Conservation (phyloP, 805 yeast species). For the Schwanniomyces polymorphus region DNA sequence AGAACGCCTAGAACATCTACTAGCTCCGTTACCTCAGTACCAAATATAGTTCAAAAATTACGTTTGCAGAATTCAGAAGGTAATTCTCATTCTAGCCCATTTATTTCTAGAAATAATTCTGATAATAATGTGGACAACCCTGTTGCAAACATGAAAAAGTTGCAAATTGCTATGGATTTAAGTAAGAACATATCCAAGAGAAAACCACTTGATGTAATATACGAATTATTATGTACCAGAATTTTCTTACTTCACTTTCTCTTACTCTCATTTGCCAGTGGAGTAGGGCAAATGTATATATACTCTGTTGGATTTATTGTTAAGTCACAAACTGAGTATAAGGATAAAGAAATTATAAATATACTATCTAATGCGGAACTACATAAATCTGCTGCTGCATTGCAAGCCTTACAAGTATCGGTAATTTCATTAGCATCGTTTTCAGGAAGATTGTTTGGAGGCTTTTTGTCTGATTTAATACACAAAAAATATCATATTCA, state of each 20-base stretch:
- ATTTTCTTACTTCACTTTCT: conserved; percentile 52
- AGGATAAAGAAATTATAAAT: neutral
- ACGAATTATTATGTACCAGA: conserved; percentile 19
- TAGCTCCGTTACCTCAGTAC: conserved; percentile 11
- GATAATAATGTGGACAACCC: neutral
- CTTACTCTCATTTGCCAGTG: conserved; percentile 57
- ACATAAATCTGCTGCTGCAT: conserved; percentile 29
- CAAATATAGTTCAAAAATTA: conserved; percentile 5
- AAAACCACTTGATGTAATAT: conserved; percentile 17
- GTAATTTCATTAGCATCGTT: conserved; percentile 65
- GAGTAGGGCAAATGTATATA: conserved; percentile 71
- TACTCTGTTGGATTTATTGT: conserved; percentile 76
- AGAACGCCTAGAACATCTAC: conserved; percentile 24
- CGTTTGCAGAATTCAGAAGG: conserved; percentile 1
- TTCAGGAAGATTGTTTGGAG: conserved; percentile 62
- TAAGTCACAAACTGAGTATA: conserved; percentile 34
- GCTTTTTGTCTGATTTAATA: conserved; percentile 63
- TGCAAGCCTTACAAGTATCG: conserved; percentile 74
- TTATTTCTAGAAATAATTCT: conserved; percentile 3
- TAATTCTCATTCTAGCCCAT: conserved; percentile 6
- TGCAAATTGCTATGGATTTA: neutral
- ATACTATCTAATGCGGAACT: neutral
- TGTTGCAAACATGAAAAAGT: neutral
- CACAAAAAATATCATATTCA: conserved; percentile 53
- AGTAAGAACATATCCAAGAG: neutral